Conservation (phyloP, 305 asterid genomes). For the Fraxinus velutina region DNA sequence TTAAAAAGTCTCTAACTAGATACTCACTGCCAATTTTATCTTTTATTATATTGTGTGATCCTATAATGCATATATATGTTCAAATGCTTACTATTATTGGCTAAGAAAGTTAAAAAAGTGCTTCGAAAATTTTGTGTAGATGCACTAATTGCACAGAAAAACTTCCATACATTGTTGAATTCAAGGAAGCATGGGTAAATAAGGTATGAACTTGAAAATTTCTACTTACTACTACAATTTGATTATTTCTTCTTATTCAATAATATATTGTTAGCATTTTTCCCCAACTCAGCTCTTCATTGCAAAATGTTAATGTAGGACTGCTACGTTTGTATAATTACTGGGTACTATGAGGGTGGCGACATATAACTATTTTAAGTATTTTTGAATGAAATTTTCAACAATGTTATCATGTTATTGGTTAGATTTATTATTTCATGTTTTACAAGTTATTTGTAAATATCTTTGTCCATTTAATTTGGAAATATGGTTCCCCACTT, state of each 20-base stretch:
- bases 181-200: conserved; percentile 98
- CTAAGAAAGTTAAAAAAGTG: conserved; percentile 1
- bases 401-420: neutral
- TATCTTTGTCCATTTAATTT: no score
- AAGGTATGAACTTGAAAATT: conserved; percentile 49
- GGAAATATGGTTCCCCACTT: no score
- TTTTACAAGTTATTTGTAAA: neutral
- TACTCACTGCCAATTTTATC: neutral
- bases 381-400: neutral
- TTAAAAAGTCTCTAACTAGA: conserved; percentile 1
- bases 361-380: conserved; percentile 59
- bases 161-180: conserved; percentile 84
- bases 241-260: neutral
- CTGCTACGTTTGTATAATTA: conserved; percentile 92
- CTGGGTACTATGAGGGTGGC: conserved; percentile 97
- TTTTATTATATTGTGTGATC: neutral
- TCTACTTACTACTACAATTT: neutral
- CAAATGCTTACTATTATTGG: conserved; percentile 7
- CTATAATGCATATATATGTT: neutral
- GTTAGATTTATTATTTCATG: neutral
- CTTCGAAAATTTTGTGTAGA: conserved; percentile 43
- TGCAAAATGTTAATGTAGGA: conserved; percentile 50
- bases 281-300: conserved; percentile 13
- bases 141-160: conserved; percentile 80
- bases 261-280: neutral